phyloP scores from a whole-genome alignment of 768 basidiomycete genomes.

The Leccinum subgranulosum region DNA sequence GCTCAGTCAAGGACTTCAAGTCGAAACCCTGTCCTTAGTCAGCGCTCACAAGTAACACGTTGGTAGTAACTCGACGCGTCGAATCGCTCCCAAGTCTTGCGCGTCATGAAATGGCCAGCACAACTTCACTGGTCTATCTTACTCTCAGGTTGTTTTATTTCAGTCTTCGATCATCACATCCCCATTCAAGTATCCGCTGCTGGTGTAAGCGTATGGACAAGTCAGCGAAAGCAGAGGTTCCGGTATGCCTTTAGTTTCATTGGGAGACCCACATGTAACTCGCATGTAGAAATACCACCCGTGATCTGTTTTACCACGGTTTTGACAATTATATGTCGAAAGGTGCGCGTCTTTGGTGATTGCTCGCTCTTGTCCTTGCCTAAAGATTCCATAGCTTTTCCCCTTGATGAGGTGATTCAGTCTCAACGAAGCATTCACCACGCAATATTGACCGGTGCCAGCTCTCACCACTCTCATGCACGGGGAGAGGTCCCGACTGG shows the following conservation, averaged over 20 bases:
- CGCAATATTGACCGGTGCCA: conserved; percentile 32
- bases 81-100: neutral
- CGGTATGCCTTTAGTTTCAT: conserved; percentile 40
- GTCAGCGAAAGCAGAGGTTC: conserved; percentile 51
- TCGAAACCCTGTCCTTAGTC: too few species aligned
- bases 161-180: conserved; percentile 33
- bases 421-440: conserved; percentile 5
- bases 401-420: conserved; percentile 69
- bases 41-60: conserved; percentile 20
- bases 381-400: conserved; percentile 58
- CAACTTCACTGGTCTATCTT: conserved; percentile 47
- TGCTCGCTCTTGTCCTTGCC: conserved; percentile 12
- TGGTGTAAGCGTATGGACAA: conserved; percentile 47
- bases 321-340: conserved; percentile 84
- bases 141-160: conserved; percentile 38
- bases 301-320: conserved; percentile 87
- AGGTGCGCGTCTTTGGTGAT: conserved; percentile 43
- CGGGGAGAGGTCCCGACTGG: conserved; percentile 86
- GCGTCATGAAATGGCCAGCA: conserved; percentile 39
- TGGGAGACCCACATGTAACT: neutral
- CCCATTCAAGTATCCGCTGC: conserved; percentile 10
- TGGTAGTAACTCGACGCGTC: neutral
- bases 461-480: conserved; percentile 88
- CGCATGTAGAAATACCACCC: conserved; percentile 56
- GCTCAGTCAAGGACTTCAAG: neutral